Conservation (phyloP, 768 basidiomycete genomes). For the Calocybe indica region DNA sequence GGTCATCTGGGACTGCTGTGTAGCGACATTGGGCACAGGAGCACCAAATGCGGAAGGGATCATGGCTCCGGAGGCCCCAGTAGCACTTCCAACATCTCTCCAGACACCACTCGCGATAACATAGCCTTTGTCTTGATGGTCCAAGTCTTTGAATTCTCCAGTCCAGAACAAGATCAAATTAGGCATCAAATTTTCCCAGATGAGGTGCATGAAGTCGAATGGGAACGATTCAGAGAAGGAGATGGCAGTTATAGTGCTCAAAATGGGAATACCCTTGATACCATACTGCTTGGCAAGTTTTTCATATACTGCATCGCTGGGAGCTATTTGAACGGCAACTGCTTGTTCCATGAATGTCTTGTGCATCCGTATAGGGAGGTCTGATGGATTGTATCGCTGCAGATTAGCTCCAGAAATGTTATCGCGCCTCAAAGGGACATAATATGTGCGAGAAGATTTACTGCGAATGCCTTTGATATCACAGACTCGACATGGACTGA, state of each 20-base stretch:
- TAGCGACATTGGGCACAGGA: constrained; percentile 6
- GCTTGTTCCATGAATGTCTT: constrained; percentile 12
- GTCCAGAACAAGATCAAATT: too few species aligned
- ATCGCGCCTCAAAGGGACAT: constrained; percentile 18
- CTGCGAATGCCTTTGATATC: constrained; percentile 21
- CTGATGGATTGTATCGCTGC: constrained; percentile 11
- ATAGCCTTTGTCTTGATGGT: too few species aligned
- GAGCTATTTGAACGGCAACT: constrained; percentile 10
- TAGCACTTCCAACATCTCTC: too few species aligned
- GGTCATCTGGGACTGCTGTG: constrained; percentile 8
- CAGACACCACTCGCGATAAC: too few species aligned
- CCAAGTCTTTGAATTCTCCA: too few species aligned
- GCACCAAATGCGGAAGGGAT: constrained; percentile 34
- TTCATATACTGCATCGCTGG: constrained; percentile 8
- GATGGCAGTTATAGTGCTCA: constrained; percentile 21
- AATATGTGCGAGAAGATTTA: constrained; percentile 14
- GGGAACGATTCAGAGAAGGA: constrained; percentile 34
- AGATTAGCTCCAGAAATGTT: constrained; percentile 9
- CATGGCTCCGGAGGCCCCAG: constrained; percentile 22
- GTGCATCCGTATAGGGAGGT: constrained; percentile 25
- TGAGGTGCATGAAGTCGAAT: constrained; percentile 46
- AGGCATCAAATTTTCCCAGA: too few species aligned
- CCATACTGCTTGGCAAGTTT: constrained; percentile 17
- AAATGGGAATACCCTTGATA: constrained; percentile 21
- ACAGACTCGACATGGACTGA: constrained; percentile 29